Conservation (phyloP, 148 eudicot species). For the Spergularia bocconei region DNA sequence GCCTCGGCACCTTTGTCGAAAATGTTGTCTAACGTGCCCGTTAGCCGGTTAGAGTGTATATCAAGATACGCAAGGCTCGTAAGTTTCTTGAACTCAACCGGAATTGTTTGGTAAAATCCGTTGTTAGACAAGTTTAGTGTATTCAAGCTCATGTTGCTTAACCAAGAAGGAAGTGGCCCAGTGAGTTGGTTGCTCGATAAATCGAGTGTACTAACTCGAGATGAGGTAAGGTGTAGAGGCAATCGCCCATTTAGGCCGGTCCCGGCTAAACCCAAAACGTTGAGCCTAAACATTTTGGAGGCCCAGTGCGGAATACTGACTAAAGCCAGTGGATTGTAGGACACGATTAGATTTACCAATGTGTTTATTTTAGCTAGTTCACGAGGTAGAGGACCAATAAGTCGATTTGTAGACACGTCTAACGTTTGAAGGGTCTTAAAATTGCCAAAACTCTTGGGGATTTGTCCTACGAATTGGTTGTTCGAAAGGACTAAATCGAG, state of each 20-base stretch:
- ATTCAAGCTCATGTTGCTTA: slow-evolving; percentile 61
- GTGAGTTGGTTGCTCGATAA: slow-evolving; percentile 51
- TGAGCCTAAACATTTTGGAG: slow-evolving; percentile 24
- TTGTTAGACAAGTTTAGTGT: slow-evolving; percentile 63
- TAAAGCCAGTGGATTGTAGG: slow-evolving; percentile 54
- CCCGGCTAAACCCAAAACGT: slow-evolving; percentile 37
- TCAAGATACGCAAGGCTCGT: slow-evolving; percentile 45
- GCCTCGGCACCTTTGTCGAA: slow-evolving; percentile 39
- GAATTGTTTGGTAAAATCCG: slow-evolving; percentile 41
- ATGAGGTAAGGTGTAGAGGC: slow-evolving; percentile 46
- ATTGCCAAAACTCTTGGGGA: slow-evolving; percentile 59
- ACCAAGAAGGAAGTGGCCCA: slow-evolving; percentile 64
- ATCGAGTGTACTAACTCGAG: slow-evolving; percentile 46
- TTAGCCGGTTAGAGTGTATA: slow-evolving; percentile 59
- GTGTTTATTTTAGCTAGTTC: slow-evolving; percentile 38
- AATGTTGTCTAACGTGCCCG: slow-evolving; percentile 39
- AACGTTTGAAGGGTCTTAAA: slow-evolving; percentile 41
- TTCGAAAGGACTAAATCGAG: slow-evolving; percentile 42
- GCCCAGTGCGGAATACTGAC: slow-evolving; percentile 46
- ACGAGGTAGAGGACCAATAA: slow-evolving; percentile 47
- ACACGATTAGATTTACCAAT: slow-evolving; percentile 44
- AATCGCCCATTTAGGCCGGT: slow-evolving; percentile 59
- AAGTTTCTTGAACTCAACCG: slow-evolving; percentile 44
- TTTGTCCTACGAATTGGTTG: slow-evolving; percentile 47
- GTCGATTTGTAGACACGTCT: slow-evolving; percentile 52